Evolutionary conservation across 495 filamentous ascomycete species (phyloP).

Genomic region (Melanomma pulvis-pyrius): DNA sequence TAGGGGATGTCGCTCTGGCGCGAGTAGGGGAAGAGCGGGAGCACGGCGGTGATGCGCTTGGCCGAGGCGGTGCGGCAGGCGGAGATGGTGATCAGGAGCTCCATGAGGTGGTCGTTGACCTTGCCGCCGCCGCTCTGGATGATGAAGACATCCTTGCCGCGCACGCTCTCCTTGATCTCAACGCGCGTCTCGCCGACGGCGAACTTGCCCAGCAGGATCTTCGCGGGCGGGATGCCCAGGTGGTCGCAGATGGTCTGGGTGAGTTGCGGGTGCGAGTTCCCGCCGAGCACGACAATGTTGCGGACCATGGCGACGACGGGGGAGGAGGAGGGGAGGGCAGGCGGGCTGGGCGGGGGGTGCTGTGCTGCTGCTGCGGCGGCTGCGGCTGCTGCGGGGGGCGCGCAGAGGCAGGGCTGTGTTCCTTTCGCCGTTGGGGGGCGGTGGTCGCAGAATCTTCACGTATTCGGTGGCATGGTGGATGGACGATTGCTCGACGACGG

Average conservation of each 20-base stretch:
- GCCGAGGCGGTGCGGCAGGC: conserved; percentile 97
- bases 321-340: not conserved
- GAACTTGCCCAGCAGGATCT: conserved; percentile 86
- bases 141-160: conserved; percentile 97
- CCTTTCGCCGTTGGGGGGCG: conserved; percentile 1
- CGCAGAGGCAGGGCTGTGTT: not conserved
- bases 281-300: conserved; percentile 92
- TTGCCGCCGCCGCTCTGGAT: conserved; percentile 87
- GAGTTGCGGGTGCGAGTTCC: conserved; percentile 87
- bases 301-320: conserved; percentile 71
- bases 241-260: conserved; percentile 81
- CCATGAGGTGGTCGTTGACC: conserved; percentile 94
- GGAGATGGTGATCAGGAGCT: conserved; percentile 93
- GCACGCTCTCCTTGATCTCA: conserved; percentile 92
- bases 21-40: conserved; percentile 95
- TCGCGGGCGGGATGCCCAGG: conserved; percentile 80
- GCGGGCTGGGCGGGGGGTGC: not conserved
- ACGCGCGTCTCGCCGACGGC: conserved; percentile 91
- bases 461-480: conserved; percentile 26
- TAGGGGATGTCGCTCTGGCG: conserved; percentile 95
- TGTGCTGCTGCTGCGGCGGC: not conserved
- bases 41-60: conserved; percentile 85
- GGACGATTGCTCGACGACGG: conserved; percentile 4
- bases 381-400: not conserved
- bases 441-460: conserved; percentile 13